These are phyloP conservation scores for Urochloa ruziziensis DNA, from an alignment of 176 grass and related monocot species.

Conservation along the genomic window DNA sequence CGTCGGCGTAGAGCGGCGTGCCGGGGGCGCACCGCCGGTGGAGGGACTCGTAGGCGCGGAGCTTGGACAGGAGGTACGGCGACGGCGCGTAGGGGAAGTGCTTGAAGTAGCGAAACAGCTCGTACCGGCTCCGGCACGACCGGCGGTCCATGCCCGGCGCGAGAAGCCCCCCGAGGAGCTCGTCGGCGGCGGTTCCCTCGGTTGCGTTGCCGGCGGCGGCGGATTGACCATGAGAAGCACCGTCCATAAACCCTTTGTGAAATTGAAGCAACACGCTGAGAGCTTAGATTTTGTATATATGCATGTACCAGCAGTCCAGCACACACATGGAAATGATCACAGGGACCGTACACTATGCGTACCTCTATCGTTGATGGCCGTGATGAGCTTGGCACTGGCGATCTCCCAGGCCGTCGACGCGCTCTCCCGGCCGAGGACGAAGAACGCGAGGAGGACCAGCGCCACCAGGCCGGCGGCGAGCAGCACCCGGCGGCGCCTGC, in stretches of 20 bases:
- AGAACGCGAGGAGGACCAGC: conserved; percentile 20
- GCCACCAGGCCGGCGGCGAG: conserved; percentile 2
- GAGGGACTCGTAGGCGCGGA: conserved; percentile 52
- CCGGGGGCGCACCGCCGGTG: conserved; percentile 53
- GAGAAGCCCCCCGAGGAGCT: conserved; percentile 42
- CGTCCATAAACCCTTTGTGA: neutral
- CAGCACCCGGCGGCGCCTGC: neutral
- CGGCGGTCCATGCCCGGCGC: conserved; percentile 10
- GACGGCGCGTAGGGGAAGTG: conserved; percentile 26
- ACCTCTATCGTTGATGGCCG: neutral
- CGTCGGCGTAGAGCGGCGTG: conserved; percentile 40
- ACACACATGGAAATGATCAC: too few relatives aligned
- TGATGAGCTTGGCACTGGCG: neutral
- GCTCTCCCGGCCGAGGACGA: neutral
- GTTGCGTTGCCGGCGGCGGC: too few relatives aligned
- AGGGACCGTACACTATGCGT: neutral
- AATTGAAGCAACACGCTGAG: too few relatives aligned
- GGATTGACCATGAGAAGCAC: neutral
- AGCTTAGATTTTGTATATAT: too few relatives aligned
- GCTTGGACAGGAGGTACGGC: conserved; percentile 33
- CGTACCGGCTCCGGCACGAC: conserved; percentile 47
- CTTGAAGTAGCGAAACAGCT: conserved; percentile 33
- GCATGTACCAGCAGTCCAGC: too few relatives aligned
- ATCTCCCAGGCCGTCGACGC: conserved; percentile 11
- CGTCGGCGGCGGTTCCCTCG: conserved; percentile 2